A percentile compares a stretch with the other conserved stretches of the same genome.
These are phyloP conservation scores for Trifolium fragiferum DNA, from an alignment of 306 rosid species.

Conservation along the genomic window DNA sequence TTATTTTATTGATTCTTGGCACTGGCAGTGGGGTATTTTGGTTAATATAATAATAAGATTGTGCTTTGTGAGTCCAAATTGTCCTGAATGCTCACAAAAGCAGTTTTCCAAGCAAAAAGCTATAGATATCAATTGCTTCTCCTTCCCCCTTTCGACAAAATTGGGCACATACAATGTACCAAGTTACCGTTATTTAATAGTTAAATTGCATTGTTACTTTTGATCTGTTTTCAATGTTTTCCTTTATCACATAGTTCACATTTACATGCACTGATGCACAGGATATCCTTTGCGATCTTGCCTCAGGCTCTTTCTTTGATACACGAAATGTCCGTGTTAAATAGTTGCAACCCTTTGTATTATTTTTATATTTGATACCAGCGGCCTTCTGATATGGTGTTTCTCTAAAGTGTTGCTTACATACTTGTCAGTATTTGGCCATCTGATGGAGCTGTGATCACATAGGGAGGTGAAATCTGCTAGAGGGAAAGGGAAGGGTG, in stretches of 20 bases:
- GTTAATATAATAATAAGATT: slow-evolving; percentile 9
- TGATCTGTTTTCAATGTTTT: not conserved
- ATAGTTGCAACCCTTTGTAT: slow-evolving; percentile 14
- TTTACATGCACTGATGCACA: not conserved
- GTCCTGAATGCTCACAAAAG: slow-evolving; percentile 3
- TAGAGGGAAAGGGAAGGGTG: slow-evolving; percentile 70
- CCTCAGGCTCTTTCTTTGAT: not conserved
- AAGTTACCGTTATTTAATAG: slow-evolving; percentile 6
- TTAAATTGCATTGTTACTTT: slow-evolving; percentile 21
- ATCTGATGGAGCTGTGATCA: slow-evolving; percentile 48
- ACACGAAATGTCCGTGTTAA: slow-evolving; percentile 23
- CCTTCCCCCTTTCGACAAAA: slow-evolving; percentile 5
- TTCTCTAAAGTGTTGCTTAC: slow-evolving; percentile 41
- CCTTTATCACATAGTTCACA: slow-evolving; percentile 9
- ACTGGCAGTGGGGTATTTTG: slow-evolving; percentile 6
- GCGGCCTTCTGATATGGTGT: slow-evolving; percentile 24
- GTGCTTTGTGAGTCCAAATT: slow-evolving; percentile 2
- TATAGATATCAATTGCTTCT: slow-evolving; percentile 10
- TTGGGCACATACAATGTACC: slow-evolving; percentile 6
- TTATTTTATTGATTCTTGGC: slow-evolving; percentile 25
- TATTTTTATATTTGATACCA: slow-evolving; percentile 14
- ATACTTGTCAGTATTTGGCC: slow-evolving; percentile 44
- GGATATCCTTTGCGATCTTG: slow-evolving; percentile 1
- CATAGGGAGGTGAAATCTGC: slow-evolving; percentile 67
- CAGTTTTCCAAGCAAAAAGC: slow-evolving; percentile 6